Base-by-base conservation (phyloP, 768 basidiomycete species). In the Mycena vulgaris region DNA sequence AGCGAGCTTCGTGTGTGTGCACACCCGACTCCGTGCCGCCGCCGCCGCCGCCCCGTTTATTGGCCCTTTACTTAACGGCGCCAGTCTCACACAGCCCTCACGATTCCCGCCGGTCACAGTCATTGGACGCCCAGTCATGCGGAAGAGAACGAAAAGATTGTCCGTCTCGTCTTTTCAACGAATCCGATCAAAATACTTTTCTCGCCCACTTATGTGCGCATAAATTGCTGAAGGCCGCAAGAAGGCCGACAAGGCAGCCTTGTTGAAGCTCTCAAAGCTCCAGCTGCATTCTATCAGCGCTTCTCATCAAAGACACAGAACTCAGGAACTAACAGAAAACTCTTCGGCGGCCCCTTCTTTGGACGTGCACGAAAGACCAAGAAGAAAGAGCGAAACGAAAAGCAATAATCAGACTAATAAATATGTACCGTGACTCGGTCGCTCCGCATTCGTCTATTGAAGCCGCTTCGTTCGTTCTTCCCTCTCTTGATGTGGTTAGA, bases 171-270 rank as follows among this genome's bases (percentile, higher is more conserved):
- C 25, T 11, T 7, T 27, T n/a, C n/a, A n/a, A n/a, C n/a, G 48
- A 49, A 27, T 49, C n/a, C 48, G 48, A 49, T 49, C 48, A n/a
- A n/a, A 5, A 14, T 25, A 25, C 27, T 11, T 49, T 49, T 19
- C 48, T 49, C 17, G 48, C 25, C 25, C 48, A 49, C 48, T 25
- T 25, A 10, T 49, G 48, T 25, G 14, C 48, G 9, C 48, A 49
- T 49, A n/a, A n/a, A n/a, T 28, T 49, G 11, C 48, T 49, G 25
- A 49, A 49, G 48, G n/a, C n/a, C n/a, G n/a, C n/a, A n/a, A n/a
- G n/a, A n/a, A n/a, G n/a, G 25, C 48, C 48, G 48, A 49, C 48
- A 49, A 49, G 48, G 48, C 48, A n/a, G n/a, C n/a, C 7, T 49
- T 49, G 48, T 25, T 49, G 25, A 49, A 49, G 48, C 48, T 49